Evolutionary conservation across 768 basidiomycete species (phyloP), one percentile per base, ranked within the genome.

Genomic region (Boletus rubescentipes): DNA sequence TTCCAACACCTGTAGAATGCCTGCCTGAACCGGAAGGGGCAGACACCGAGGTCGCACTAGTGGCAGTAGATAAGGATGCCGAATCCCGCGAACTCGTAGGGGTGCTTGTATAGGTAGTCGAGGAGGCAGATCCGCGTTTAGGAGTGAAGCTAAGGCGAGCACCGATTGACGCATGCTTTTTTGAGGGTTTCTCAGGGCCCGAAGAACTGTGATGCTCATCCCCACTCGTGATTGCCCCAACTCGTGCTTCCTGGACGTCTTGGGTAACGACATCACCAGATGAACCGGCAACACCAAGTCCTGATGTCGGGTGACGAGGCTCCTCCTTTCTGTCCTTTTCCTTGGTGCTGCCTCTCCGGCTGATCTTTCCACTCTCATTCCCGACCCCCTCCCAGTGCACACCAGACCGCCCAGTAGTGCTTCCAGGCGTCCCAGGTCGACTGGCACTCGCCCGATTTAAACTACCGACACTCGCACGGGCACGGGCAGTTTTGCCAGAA

Each of bases 81-180:
- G 92, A 95, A 73, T 96, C 93, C 54, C 91, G 81, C 48, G 92
- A 94, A 63, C 87, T 89, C n/a, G 81, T 81, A 39, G 84, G 87
- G 21, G 85, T 93, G 69, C 85, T 85, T 16, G 89, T 81, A 72
- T 92, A 87, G 37, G 82, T 93, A 20, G 93, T 89, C 4, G 93
- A 96, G 7, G 93, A 94, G 10, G 91, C 86, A 21, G 93, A 95
- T 53, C 88, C 87, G 51, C 93, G 86, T 71, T 95, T 93, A 32
- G 87, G 81, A n/a, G 85, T 86, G 68, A 89, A 87, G 65, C 87
- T 90, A 50, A 86, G 78, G 50, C 90, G 82, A 42, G 82, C 77
- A 65, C 79, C 76, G 31, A 77, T 67, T 14, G 82, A 77, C 48
- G 75, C 71, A 40, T 79, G 65, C 69, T 89, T 91, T 77, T 84